Evolutionary conservation across 2,329 filamentous ascomycete genomes (phyloP), one percentile per base, ranked within the genome.

Genomic region (Annulohypoxylon truncatum): DNA sequence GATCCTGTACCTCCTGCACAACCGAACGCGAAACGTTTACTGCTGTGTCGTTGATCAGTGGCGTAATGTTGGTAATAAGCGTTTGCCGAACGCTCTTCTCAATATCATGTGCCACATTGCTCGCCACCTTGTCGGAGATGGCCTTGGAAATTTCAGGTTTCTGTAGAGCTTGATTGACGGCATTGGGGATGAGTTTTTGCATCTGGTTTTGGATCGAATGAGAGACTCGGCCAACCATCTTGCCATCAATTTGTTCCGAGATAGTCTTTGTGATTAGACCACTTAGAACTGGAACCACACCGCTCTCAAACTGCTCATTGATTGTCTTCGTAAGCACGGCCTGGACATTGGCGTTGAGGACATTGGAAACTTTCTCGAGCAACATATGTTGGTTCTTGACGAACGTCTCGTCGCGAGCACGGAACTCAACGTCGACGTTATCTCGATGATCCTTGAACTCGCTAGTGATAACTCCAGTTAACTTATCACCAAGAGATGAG

Each of bases 291-390:
- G 96, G 95, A 55, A 97, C 83, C 46, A 97, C 88, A 12, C 89
- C 85, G 59, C 89, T 85, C 66, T 92, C 87, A 70, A 97, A 92
- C 77, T 92, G 91, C 50, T 89, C 85, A 48, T 88, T 87, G 53
- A 97, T 90, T 71, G 97, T 92, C 66, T 89, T 89, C 66, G 89
- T 85, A 35, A 97, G 85, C 20, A 92, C 92, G 73, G 91, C 90
- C 78, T 90, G 85, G 18, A 87, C 89, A 74, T 89, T 89, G 65
- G 85, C 83, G 68, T 87, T 88, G 50, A 91, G 81, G 31, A 89
- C 86, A 31, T 85, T 81, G 3, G 86, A 87, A 35, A 89, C 85
- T 76, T 86, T 82, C 66, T 87, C 83, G 42, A 89, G 80, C 15
- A 89, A 78, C 71, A 84, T 83, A 15, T 83, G 78, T 73, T 87